Conservation (phyloP, 2,329 filamentous ascomycete genomes). For the Trichoderma simmonsii region DNA sequence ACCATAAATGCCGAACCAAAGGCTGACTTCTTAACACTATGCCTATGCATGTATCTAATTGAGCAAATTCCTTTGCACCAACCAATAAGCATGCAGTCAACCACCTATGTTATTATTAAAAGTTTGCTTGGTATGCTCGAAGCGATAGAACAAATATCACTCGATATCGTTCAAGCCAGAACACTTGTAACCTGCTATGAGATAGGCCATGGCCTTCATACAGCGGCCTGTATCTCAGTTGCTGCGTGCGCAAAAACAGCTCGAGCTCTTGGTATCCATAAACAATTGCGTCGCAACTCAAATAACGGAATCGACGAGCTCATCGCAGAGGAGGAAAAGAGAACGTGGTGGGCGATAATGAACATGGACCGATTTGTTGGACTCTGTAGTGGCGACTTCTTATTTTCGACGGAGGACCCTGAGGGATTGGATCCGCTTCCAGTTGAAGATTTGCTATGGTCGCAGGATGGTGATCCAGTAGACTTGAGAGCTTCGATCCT, state of each 20-base stretch:
- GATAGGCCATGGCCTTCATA: neutral
- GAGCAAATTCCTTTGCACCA: neutral
- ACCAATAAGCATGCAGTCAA: neutral
- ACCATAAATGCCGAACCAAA: neutral
- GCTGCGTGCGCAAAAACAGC: neutral
- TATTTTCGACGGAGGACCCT: neutral
- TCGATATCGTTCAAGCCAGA: neutral
- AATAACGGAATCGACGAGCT: neutral
- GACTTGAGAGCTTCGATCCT: neutral
- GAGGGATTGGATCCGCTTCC: neutral
- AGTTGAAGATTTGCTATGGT: neutral
- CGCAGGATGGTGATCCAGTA: neutral
- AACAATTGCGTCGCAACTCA: neutral
- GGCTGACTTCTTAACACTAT: neutral
- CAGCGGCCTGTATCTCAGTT: neutral
- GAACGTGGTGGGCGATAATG: neutral
- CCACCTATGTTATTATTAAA: neutral
- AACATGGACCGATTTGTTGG: neutral
- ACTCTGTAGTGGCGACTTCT: neutral
- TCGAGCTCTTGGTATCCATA: neutral
- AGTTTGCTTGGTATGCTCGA: neutral
- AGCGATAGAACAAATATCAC: neutral
- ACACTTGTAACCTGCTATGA: neutral
- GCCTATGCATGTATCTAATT: neutral
- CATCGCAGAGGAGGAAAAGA: neutral